Base-by-base conservation (phyloP, 2,329 filamentous ascomycete genomes). In the Rutstroemia sp. region DNA sequence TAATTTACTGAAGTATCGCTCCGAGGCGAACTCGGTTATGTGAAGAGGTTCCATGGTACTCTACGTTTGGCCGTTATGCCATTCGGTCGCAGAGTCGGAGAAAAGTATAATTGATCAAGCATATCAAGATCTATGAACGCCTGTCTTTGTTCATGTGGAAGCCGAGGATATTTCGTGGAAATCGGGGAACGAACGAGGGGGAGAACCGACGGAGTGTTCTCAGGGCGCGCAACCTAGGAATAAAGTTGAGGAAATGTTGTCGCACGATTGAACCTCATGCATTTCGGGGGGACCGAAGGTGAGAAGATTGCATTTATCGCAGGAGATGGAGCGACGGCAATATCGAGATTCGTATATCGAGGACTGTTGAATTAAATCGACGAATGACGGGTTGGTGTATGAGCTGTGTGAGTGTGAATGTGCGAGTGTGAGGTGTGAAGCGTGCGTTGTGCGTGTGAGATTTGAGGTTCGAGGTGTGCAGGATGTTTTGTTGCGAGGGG, bases 1-100 rank as follows among this genome's bases (percentile, higher is more conserved):
- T 59, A 85, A 69, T 71, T 86, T 86, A 54, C 78, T 77, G 62
- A 84, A 82, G 67, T 83, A 86, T 61, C 79, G 79, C 69, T 80
- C 75, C 46, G 83, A 86, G 59, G 81, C 83, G 71, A 86, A 86
- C 69, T 86, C 83, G 58, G 82, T 84, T 60, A 83, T 76, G 61
- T 84, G 82, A 63, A 78, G 75, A 65, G 79, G 80, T 61, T 85
- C 82, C 81, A 84, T 83, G 66, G 41, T 66, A 56, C 60, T 56
- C 63, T 60, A 58, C 64, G 64, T 58, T 61, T 61, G 65, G 63
- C 64, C 48, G 19, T 60, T 64, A 65, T 67, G 60, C 65, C 64
- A 65, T 64, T 59, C 63, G 58, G 60, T 67, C 64, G 63, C 61
- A 63, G 63, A 59, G 56, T 57, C 55, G 53, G 57, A 54, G 50